These are phyloP conservation scores for Cytospora paraplurivora DNA, from an alignment of 2,329 filamentous ascomycete species.

Conservation along the genomic window DNA sequence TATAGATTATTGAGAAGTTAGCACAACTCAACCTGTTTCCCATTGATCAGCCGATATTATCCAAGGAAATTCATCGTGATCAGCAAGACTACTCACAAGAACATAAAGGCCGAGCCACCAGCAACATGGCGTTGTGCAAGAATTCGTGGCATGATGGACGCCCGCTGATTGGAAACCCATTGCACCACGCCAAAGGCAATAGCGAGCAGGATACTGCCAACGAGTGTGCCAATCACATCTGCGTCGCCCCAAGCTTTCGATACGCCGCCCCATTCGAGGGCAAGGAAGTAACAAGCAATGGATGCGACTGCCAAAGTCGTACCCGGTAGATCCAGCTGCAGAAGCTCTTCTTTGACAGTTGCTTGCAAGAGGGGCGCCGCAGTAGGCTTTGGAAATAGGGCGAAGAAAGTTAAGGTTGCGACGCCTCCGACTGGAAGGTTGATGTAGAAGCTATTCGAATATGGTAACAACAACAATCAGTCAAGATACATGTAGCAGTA, in stretches of 20 bases:
- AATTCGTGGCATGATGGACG: neutral
- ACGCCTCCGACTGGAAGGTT: conserved; percentile 41
- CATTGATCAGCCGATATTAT: no score
- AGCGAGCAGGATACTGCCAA: conserved; percentile 34
- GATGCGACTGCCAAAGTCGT: no score
- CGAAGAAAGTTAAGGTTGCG: conserved; percentile 34
- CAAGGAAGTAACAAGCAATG: conserved; percentile 50
- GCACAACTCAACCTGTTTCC: neutral
- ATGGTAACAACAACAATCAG: neutral
- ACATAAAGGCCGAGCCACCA: neutral
- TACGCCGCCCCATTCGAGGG: conserved; percentile 50
- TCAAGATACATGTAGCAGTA: no score
- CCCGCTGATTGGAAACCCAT: neutral
- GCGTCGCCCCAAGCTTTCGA: conserved; percentile 42
- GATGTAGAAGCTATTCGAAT: conserved; percentile 39
- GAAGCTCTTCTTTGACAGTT: conserved; percentile 28
- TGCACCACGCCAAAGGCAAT: conserved; percentile 39
- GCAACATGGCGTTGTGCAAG: neutral
- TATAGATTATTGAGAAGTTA: conserved; percentile 12
- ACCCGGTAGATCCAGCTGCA: conserved; percentile 34
- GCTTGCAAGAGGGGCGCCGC: conserved; percentile 14
- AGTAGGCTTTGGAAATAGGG: conserved; percentile 34
- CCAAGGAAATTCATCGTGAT: no score
- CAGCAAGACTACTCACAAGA: conserved; percentile 3
- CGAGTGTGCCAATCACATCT: conserved; percentile 41